Conservation (phyloP, 352 stramenopile species). For the Phytopythium mirpurense region DNA sequence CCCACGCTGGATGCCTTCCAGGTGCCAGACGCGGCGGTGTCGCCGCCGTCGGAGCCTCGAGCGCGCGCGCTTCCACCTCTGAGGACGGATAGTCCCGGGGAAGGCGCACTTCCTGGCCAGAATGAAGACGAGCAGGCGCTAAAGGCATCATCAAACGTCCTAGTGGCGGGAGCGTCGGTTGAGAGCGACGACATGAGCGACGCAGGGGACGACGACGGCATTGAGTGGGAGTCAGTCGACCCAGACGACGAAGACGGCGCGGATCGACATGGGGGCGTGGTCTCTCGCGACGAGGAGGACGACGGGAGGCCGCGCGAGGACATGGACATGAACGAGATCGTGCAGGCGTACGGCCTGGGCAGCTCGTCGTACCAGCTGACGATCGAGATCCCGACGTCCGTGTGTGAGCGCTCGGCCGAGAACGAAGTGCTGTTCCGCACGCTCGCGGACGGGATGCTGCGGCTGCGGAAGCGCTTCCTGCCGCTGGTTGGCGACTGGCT, state of each 20-base stretch:
- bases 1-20: constrained; percentile 67
- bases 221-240: constrained; percentile 25
- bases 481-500: constrained; percentile 61
- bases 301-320: constrained; percentile 12
- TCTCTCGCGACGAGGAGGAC: constrained; percentile 2
- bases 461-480: constrained; percentile 70
- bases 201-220: constrained; percentile 10
- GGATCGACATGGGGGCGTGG: constrained; percentile 10
- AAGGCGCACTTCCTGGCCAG: neutral
- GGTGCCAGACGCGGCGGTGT: constrained; percentile 8
- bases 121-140: neutral
- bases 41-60: neutral
- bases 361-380: constrained; percentile 73
- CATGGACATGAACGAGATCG: constrained; percentile 80
- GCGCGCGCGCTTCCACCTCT: neutral
- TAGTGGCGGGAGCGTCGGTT: neutral
- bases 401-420: constrained; percentile 55
- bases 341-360: constrained; percentile 67
- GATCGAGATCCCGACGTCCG: constrained; percentile 50
- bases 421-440: constrained; percentile 61
- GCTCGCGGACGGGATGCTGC: constrained; percentile 44
- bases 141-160: neutral
- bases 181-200: constrained; percentile 1
- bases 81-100: neutral
- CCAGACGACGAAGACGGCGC: constrained; percentile 8